These are phyloP conservation scores for Ganoderma boninense DNA, from an alignment of 1,284 basidiomycete genomes.

Conservation along the genomic window DNA sequence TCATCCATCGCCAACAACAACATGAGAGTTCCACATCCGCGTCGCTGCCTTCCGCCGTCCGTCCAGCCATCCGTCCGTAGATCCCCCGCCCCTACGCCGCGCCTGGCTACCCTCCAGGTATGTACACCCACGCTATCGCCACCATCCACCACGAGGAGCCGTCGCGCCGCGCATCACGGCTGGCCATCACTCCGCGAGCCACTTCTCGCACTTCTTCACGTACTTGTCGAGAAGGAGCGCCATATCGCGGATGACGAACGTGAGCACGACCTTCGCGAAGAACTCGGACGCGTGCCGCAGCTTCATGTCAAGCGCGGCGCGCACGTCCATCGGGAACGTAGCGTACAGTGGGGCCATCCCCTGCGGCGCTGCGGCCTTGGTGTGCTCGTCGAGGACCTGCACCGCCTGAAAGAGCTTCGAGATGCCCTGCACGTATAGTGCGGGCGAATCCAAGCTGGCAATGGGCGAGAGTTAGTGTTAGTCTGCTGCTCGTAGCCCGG, in stretches of 20 bases:
- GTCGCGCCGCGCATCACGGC: neutral
- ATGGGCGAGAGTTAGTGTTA: conserved; percentile 30
- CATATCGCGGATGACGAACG: conserved; percentile 89
- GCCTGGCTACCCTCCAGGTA: neutral
- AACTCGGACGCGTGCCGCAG: conserved; percentile 89
- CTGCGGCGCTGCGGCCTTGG: conserved; percentile 72
- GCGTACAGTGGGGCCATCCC: conserved; percentile 76
- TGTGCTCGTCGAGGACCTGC: conserved; percentile 90
- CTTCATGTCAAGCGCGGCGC: conserved; percentile 73
- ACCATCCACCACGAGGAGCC: neutral
- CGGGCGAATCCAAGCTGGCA: conserved; percentile 85
- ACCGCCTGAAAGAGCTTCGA: conserved; percentile 77
- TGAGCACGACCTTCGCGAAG: conserved; percentile 88
- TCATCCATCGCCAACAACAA: conserved; percentile 6
- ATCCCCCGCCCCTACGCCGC: neutral
- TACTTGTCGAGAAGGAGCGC: conserved; percentile 91
- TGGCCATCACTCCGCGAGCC: conserved; percentile 71
- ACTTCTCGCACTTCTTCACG: conserved; percentile 89
- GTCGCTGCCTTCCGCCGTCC: neutral
- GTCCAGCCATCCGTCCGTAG: conserved; percentile 1
- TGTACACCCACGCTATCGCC: conserved; percentile 2
- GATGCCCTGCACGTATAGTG: conserved; percentile 85
- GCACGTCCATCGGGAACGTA: conserved; percentile 71
- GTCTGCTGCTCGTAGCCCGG: conserved; percentile 17
- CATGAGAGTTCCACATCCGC: neutral